Conservation (phyloP, 2,329 filamentous ascomycete species). For the Phialemoniopsis sp. region DNA sequence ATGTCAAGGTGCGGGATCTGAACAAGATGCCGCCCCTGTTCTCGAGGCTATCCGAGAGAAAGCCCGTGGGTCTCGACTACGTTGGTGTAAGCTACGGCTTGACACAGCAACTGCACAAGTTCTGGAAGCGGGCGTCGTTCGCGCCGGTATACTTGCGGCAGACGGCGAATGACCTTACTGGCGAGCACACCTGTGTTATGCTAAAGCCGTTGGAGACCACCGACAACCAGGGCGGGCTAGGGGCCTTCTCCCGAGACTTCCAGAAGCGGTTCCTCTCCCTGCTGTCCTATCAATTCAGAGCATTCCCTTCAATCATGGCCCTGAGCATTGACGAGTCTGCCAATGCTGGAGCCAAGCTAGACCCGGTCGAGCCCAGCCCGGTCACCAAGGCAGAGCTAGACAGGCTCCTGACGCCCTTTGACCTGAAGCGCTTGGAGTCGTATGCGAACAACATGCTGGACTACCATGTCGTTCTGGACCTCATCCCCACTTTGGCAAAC, state of each 20-base stretch:
- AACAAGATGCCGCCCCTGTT: slow-evolving; percentile 91
- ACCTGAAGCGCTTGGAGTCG: slow-evolving; percentile 89
- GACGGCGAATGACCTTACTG: slow-evolving; percentile 92
- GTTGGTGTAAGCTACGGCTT: slow-evolving; percentile 93
- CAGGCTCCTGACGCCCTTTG: slow-evolving; percentile 76
- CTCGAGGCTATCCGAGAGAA: slow-evolving; percentile 78
- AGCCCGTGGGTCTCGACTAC: slow-evolving; percentile 80
- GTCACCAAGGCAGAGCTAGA: slow-evolving; percentile 77
- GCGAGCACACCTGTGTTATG: slow-evolving; percentile 98
- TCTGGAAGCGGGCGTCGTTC: slow-evolving; percentile 90
- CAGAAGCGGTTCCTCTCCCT: slow-evolving; percentile 88
- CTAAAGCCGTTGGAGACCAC: slow-evolving; percentile 68
- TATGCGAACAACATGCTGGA: slow-evolving; percentile 97
- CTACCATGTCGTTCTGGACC: slow-evolving; percentile 93
- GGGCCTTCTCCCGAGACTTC: slow-evolving; percentile 88
- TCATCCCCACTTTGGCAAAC: slow-evolving; percentile 76
- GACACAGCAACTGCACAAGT: slow-evolving; percentile 82
- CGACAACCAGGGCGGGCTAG: slow-evolving; percentile 78
- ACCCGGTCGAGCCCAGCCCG: slow-evolving; percentile 45
- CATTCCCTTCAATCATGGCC: slow-evolving; percentile 73
- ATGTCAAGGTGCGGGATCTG: slow-evolving; percentile 86
- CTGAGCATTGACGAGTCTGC: slow-evolving; percentile 88
- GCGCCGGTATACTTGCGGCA: slow-evolving; percentile 88
- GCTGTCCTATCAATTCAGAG: slow-evolving; percentile 87
- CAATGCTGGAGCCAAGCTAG: slow-evolving; percentile 64